Evolutionary conservation across 345 rosid genomes (phyloP), one percentile per base, ranked within the genome.

Genomic region (Carallia pectinifolia): DNA sequence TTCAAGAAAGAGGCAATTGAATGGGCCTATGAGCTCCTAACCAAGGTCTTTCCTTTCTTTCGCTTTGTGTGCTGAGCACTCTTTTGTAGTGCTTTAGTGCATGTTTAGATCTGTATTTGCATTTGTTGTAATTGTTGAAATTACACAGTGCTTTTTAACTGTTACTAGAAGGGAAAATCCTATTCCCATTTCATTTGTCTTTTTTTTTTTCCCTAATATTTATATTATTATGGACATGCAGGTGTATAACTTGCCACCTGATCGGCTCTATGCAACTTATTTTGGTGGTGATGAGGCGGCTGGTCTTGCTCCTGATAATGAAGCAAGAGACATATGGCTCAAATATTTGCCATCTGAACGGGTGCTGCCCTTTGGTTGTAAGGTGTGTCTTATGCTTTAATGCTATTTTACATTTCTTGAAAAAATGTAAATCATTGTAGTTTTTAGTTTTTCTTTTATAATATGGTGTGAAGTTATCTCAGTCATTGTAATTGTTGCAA

Each of bases 11-110:
- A 95, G 70, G 99, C 99, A 4, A 95, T 95, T 58, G 92, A 80
- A 67, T 95, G 98, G 98, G 99, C 94, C 60, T 95, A 98, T 97
- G 98, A 95, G 77, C 91, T 95, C 63, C 85, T 95, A 36, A 89
- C 96, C 2, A 75, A 83, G 96, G 98, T 86, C 53, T 37, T 58
- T 6, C 29, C 15, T 8, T 56, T 1, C 15, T 27, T 0, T 30
- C 50, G 12, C 50, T 44, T 44, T 44, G 16, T 44, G 50, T 44
- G 50, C 50, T 12, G 16, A 15, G 4, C 50, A 44, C 16, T 12
- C 10, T 44, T 44, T 10, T 44, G 17, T 44, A 44, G 50, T 44
- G 50, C 50, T 44, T 44, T 44, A 44, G 17, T 44, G 50, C 16
- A 44, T 13, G 10, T 44, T 12, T 12, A 44, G 17, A 12, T 44